Evolutionary conservation across 805 yeast species (phyloP).

Genomic region (Scheffersomyces ergatensis): DNA sequence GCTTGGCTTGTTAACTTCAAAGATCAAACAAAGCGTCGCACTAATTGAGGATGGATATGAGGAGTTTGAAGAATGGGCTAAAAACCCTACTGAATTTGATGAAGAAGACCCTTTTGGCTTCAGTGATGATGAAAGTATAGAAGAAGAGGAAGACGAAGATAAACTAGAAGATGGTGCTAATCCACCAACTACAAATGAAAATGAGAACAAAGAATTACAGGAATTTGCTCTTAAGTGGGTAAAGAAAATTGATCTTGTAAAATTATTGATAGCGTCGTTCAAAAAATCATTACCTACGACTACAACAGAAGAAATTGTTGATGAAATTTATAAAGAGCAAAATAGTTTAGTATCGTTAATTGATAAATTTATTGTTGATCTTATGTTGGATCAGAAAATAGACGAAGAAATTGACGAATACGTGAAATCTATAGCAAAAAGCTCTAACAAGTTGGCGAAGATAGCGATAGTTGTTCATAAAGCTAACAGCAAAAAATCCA

Average conservation of each 20-base stretch:
- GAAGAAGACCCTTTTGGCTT: conserved; percentile 56
- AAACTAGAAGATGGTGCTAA: conserved; percentile 19
- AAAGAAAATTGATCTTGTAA: conserved; percentile 53
- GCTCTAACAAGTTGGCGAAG: conserved; percentile 27
- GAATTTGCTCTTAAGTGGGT: conserved; percentile 49
- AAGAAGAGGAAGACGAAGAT: conserved; percentile 21
- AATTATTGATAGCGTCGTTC: conserved; percentile 56
- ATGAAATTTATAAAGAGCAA: conserved; percentile 45
- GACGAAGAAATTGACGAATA: conserved; percentile 30
- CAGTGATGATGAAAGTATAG: conserved; percentile 31
- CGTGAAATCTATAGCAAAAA: conserved; percentile 21
- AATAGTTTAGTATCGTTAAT: conserved; percentile 40
- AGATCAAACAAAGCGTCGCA: conserved; percentile 41
- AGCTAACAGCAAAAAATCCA: conserved; percentile 49
- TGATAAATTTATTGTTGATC: conserved; percentile 59
- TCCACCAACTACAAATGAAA: conserved; percentile 17
- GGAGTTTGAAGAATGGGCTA: conserved; percentile 69
- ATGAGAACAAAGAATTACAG: conserved; percentile 20
- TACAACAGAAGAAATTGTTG: conserved; percentile 43
- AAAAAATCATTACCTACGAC: conserved; percentile 53
- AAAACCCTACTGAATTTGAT: conserved; percentile 48
- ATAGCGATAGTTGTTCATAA: conserved; percentile 47
- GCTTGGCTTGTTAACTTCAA: conserved; percentile 48
- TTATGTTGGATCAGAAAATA: conserved; percentile 47
- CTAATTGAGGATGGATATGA: conserved; percentile 56